Conservation (phyloP, 805 yeast genomes). For the Cyberlindnera subsufficiens region DNA sequence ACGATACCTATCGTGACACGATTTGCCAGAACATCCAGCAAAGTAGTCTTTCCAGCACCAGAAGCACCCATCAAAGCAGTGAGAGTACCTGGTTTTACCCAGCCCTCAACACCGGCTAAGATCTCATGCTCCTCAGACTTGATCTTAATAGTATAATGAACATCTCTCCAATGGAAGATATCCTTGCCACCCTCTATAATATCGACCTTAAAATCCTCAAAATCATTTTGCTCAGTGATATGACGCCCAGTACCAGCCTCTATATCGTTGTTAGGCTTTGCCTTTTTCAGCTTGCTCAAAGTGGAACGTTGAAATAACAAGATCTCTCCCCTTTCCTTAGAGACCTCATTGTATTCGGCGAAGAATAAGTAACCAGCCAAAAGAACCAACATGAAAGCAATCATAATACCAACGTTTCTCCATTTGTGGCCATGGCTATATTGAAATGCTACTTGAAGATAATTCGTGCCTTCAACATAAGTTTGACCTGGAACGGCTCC, state of each 20-base stretch:
- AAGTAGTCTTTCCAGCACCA: conserved; percentile 78
- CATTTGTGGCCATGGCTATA: conserved; percentile 46
- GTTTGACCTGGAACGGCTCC: conserved; percentile 56
- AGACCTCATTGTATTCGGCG: conserved; percentile 54
- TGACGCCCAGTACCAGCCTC: conserved; percentile 26
- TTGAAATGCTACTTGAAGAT: conserved; percentile 35
- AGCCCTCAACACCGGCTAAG: conserved; percentile 64
- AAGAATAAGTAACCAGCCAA: conserved; percentile 45
- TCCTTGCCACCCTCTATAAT: conserved; percentile 34
- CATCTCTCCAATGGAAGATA: conserved; percentile 74
- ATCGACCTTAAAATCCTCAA: conserved; percentile 18
- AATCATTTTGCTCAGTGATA: conserved; percentile 15
- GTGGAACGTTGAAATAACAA: conserved; percentile 50
- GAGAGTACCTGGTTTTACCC: conserved; percentile 79
- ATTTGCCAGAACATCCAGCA: conserved; percentile 64
- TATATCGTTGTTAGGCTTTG: conserved; percentile 25
- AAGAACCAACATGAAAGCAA: conserved; percentile 53
- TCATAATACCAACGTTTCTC: conserved; percentile 59
- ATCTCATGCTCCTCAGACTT: conserved; percentile 56
- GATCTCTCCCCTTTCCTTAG: conserved; percentile 68
- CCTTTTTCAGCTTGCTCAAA: conserved; percentile 40
- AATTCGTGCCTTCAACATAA: conserved; percentile 38
- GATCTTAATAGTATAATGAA: conserved; percentile 63
- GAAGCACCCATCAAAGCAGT: conserved; percentile 77
- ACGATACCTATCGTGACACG: conserved; percentile 70